Evolutionary conservation across 345 rosid species (phyloP), one percentile per base, ranked within the genome.

Genomic region (Lenwebbia sp.): DNA sequence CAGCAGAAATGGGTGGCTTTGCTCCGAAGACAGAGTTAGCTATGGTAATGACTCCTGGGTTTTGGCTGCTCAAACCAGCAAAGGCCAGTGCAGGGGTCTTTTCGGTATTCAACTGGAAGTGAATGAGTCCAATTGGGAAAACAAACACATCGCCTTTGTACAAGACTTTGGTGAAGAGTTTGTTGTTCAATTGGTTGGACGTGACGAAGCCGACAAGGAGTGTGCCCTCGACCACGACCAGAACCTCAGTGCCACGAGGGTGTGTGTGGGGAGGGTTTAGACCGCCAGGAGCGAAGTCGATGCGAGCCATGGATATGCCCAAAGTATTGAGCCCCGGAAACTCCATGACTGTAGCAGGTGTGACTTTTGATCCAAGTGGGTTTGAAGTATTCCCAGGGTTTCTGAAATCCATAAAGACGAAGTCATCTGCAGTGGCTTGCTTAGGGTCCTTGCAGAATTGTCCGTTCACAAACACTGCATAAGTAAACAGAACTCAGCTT

Each of bases 241-340:
- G 88, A 47, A 90, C 82, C 84, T 92, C 92, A 8, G 90, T 89
- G 86, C 55, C 92, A 26, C 92, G 89, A 1, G 92, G 92, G 65
- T 92, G 93, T 11, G 86, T 88, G 87, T 90, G 93, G 52, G 92
- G 93, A 10, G 92, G 92, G 83, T 88, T 90, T 83, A 89, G 92
- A 14, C 93, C 85, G 10, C 83, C 10, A 0, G 90, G 90, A 12
- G 87, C 89, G 7, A 30, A 88, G 86, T 90, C 91, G n/a, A 88
- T 23, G 33, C 91, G 86, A 82, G 19, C 92, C 40, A 75, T 4
- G 22, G 91, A 88, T 23, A 88, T 75, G 21, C 89, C 89, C 19
- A 89, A 85, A 44, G 91, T 90, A 84, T 89, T 89, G 22, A 89
- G 88, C 40, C 91, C 89, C 5, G 88, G 62, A 44, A 90, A 47